Conservation (phyloP, 441 rosid genomes). For the Arabidopsis lyrata region DNA sequence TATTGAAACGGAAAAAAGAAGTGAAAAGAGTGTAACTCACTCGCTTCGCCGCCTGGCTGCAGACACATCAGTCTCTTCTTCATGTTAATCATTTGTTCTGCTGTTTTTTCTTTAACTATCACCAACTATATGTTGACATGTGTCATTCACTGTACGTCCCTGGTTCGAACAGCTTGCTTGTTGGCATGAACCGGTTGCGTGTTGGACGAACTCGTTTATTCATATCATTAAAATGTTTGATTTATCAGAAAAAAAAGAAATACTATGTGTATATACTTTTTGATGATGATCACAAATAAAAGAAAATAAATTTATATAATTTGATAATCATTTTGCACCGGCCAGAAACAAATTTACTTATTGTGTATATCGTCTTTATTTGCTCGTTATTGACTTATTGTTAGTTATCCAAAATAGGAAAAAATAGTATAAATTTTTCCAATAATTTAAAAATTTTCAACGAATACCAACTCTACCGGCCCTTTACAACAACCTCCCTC, state of each 20-base stretch:
- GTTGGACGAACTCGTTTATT: neutral
- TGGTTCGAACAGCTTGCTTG: constrained; percentile 25
- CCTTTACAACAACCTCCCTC: constrained; percentile 30
- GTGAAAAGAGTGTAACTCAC: neutral
- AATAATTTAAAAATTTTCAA: neutral
- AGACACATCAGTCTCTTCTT: constrained; percentile 42
- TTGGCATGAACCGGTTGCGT: constrained; percentile 22
- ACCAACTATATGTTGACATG: neutral
- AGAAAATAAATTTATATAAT: neutral
- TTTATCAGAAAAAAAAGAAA: neutral
- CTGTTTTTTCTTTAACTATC: neutral
- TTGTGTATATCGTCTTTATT: constrained; percentile 24
- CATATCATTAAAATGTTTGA: neutral
- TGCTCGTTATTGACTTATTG: constrained; percentile 19
- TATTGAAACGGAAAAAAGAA: neutral
- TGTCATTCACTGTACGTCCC: neutral
- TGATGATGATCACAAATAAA: neutral
- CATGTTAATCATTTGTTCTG: constrained; percentile 33
- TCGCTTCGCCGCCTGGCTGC: constrained; percentile 20
- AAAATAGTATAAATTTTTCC: neutral
- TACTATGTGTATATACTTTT: neutral
- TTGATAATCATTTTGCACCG: constrained; percentile 7
- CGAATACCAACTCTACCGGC: constrained; percentile 35
- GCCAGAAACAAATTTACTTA: constrained; percentile 4
- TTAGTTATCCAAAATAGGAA: neutral